Percentiles rank a stretch among this genome's conserved stretches.
Evolutionary conservation across 371 early-diverging fungal species (phyloP).

Genomic region (Lichtheimia ramosa): DNA sequence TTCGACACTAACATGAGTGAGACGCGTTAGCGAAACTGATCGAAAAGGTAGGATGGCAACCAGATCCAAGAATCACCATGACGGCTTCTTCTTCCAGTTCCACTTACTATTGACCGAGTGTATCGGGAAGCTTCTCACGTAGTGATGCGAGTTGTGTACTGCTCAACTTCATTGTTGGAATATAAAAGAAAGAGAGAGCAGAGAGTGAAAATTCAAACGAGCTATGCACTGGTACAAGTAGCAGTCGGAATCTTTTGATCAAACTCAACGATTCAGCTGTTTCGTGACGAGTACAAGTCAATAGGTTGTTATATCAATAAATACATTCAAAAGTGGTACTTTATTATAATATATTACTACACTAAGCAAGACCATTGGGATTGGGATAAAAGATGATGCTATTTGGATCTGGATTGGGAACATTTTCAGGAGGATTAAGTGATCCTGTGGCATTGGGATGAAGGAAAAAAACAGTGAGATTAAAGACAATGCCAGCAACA

Average conservation of each 20-base stretch:
- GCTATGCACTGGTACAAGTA: no score
- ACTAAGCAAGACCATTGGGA: slow-evolving; percentile 10
- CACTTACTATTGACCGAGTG: not conserved
- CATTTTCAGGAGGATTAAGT: not conserved
- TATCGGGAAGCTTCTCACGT: not conserved
- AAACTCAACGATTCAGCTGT: not conserved
- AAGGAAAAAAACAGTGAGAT: slow-evolving; percentile 24
- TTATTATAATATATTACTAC: not conserved
- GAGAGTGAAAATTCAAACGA: no score
- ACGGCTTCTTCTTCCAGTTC: no score
- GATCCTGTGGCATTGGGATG: slow-evolving; percentile 14
- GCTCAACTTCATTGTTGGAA: not conserved
- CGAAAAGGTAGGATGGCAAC: not conserved
- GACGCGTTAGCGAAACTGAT: not conserved
- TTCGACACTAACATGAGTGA: slow-evolving; percentile 32
- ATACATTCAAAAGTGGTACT: not conserved
- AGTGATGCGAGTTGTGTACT: not conserved
- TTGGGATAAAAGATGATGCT: slow-evolving; percentile 46
- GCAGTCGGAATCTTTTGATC: no score
- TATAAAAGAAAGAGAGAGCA: not conserved
- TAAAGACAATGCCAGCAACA: slow-evolving; percentile 34
- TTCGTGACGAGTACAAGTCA: not conserved
- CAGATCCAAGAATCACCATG: not conserved
- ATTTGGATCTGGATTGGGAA: slow-evolving; percentile 22
- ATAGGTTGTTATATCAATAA: no score